These are phyloP conservation scores for Stentor coeruleus DNA, from an alignment of 73 alveolate species.

Conservation along the genomic window DNA sequence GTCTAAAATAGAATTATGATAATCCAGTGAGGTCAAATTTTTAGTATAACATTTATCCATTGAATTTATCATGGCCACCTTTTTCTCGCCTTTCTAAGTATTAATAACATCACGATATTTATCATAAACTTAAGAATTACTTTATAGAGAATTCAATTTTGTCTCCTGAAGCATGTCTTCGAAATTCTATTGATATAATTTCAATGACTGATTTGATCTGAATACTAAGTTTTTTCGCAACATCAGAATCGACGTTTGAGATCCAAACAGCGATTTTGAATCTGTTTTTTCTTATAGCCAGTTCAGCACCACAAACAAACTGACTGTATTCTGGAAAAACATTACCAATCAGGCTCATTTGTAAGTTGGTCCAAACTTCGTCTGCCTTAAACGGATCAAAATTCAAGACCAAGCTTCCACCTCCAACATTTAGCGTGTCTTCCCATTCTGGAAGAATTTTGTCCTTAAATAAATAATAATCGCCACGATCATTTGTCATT, in stretches of 20 bases:
- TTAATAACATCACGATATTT: no score
- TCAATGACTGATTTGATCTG: background rate
- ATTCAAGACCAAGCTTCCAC: slow-evolving; percentile 14
- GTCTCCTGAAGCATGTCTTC: no score
- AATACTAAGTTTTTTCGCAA: background rate
- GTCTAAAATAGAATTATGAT: no score
- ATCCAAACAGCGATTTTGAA: slow-evolving; percentile 21
- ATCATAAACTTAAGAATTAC: no score
- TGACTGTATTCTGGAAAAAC: background rate
- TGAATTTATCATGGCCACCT: no score
- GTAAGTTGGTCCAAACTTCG: background rate
- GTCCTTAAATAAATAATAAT: slow-evolving; percentile 11
- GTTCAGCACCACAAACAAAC: slow-evolving; percentile 15
- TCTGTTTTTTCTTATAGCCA: background rate
- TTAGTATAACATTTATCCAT: no score
- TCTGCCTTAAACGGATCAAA: background rate
- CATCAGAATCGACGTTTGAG: background rate
- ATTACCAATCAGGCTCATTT: background rate
- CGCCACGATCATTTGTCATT: background rate
- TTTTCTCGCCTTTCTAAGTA: no score
- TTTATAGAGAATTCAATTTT: no score
- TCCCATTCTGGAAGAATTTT: slow-evolving; percentile 25
- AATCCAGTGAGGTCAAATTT: no score
- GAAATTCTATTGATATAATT: background rate
- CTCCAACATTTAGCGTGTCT: background rate